Evolutionary conservation across 116 monocot genomes (phyloP).

Genomic region (Trichopus zeylanicus): DNA sequence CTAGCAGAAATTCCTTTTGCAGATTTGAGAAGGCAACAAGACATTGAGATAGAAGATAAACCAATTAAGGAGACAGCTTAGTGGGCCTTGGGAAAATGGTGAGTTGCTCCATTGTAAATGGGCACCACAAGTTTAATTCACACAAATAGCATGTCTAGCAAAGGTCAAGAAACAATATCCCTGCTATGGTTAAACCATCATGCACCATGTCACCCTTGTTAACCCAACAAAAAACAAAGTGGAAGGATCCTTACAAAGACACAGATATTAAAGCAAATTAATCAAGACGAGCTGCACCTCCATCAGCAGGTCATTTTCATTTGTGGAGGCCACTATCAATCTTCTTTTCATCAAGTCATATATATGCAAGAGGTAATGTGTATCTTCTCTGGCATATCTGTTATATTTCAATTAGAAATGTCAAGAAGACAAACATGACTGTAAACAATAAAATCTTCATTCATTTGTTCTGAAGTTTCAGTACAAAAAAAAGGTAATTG

Average conservation of each 20-base stretch:
- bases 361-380: conserved; percentile 83
- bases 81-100: no score
- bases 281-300: conserved; percentile 33
- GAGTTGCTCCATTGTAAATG: no score
- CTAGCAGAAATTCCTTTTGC: no score
- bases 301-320: conserved; percentile 53
- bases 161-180: no score
- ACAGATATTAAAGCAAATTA: neutral
- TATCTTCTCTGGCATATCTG: conserved; percentile 98
- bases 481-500: conserved; percentile 4
- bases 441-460: neutral
- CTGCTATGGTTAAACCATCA: no score
- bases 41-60: no score
- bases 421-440: neutral
- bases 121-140: no score
- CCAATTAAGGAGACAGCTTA: no score
- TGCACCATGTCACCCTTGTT: no score
- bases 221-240: neutral
- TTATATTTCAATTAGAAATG: neutral
- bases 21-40: no score
- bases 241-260: neutral
- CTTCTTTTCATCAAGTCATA: conserved; percentile 75
- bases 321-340: conserved; percentile 41
- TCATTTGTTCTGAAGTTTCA: neutral
- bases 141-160: no score